Evolutionary conservation across 169 alveolate species (phyloP).

Genomic region (Cryptosporidium ryanae): DNA sequence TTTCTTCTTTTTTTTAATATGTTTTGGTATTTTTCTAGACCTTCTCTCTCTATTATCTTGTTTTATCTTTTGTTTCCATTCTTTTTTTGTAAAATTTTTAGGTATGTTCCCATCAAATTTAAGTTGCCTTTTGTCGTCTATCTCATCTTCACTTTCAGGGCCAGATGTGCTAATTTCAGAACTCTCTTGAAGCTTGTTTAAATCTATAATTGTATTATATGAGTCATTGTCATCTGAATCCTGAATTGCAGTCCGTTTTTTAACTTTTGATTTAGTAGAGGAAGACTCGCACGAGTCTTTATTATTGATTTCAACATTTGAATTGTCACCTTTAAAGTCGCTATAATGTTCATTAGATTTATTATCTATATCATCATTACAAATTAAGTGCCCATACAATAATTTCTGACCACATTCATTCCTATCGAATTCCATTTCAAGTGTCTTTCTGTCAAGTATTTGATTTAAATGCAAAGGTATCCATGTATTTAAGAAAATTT

Average conservation of each 20-base stretch:
- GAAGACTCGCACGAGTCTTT: neutral
- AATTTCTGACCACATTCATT: conserved; percentile 75
- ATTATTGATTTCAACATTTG: conserved; percentile 9
- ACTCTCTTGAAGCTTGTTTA: conserved; percentile 2
- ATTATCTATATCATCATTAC: conserved; percentile 4
- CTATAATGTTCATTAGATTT: neutral
- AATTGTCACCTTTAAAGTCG: conserved; percentile 25
- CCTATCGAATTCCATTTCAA: conserved; percentile 79
- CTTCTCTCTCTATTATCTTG: conserved; percentile 84
- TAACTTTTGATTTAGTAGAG: neutral
- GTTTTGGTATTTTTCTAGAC: conserved; percentile 85
- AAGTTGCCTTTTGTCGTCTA: conserved; percentile 5
- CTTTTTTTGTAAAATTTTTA: conserved; percentile 84
- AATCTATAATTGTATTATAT: neutral
- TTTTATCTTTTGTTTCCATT: conserved; percentile 87
- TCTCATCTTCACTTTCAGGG: neutral
- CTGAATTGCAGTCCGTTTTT: neutral
- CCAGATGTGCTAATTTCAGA: conserved; percentile 4
- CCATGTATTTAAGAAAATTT: conserved; percentile 82
- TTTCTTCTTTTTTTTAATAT: conserved; percentile 83
- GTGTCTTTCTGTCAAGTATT: conserved; percentile 78
- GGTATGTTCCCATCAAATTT: conserved; percentile 84
- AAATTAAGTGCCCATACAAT: conserved; percentile 74
- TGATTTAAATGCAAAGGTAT: conserved; percentile 83
- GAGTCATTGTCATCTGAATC: neutral